Evolutionary conservation across 2,329 filamentous ascomycete species (phyloP).

Genomic region (Colletotrichum sp.): DNA sequence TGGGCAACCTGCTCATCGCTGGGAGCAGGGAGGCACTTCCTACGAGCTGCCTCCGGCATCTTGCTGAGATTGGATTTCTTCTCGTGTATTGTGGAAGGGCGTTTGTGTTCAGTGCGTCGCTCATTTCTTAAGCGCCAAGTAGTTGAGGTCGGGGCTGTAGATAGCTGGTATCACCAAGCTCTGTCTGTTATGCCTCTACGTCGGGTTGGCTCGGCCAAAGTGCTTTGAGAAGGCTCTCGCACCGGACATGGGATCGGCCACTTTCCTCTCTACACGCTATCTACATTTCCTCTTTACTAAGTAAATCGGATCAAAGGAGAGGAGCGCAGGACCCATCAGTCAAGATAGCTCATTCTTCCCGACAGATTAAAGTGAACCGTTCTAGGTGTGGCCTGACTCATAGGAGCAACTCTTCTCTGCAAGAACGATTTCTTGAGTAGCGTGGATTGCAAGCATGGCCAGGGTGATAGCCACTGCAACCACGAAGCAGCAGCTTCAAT

Average conservation of each 20-base stretch:
- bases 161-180: background rate
- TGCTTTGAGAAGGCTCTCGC: background rate
- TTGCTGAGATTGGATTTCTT: background rate
- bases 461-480: background rate
- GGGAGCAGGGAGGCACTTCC: background rate
- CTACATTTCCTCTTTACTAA: background rate
- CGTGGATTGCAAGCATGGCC: background rate
- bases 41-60: background rate
- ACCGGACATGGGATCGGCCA: background rate
- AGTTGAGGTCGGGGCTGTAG: background rate
- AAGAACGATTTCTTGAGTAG: background rate
- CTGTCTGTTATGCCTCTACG: background rate
- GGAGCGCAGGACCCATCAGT: background rate
- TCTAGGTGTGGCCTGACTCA: background rate
- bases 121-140: fast-evolving
- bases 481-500: background rate
- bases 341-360: background rate
- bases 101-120: background rate
- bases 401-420: background rate
- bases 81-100: background rate
- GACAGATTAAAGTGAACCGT: background rate
- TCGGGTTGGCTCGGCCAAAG: background rate
- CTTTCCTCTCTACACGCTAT: background rate
- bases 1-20: background rate
- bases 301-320: background rate